Conservation (phyloP, 192 early-diverging fungal species). For the Rhizophlyctis rosea region DNA sequence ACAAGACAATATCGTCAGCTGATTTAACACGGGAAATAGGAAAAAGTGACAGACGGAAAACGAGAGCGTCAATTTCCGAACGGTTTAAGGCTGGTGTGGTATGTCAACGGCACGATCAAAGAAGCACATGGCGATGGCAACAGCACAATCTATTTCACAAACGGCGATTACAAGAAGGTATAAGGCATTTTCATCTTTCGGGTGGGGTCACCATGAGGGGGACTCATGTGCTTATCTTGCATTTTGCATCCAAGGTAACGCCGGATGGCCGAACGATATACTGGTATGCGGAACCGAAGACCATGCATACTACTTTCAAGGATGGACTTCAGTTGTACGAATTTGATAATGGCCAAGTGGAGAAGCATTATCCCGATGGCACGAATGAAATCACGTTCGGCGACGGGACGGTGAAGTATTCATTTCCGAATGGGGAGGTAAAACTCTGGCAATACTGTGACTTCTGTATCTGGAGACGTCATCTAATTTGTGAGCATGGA, state of each 20-base stretch:
- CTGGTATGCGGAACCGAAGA: slow-evolving; percentile 32
- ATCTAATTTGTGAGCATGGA: background rate
- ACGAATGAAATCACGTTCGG: slow-evolving; percentile 30
- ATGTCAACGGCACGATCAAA: slow-evolving; percentile 31
- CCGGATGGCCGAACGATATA: slow-evolving; percentile 25
- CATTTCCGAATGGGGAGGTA: slow-evolving; percentile 27
- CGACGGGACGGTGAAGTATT: slow-evolving; percentile 32
- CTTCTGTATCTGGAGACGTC: background rate
- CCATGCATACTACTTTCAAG: slow-evolving; percentile 32
- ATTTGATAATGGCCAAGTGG: slow-evolving; percentile 37
- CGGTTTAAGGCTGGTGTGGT: slow-evolving; percentile 14
- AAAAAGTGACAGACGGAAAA: slow-evolving; percentile 21
- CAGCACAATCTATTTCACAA: slow-evolving; percentile 23
- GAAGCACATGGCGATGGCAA: slow-evolving; percentile 6
- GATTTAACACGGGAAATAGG: background rate
- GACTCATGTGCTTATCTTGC: background rate
- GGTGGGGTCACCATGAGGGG: background rate
- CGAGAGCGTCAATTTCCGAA: slow-evolving; percentile 14
- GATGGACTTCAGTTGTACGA: slow-evolving; percentile 31
- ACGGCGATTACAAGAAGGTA: slow-evolving; percentile 37
- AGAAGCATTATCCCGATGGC: slow-evolving; percentile 30
- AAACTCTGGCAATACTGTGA: background rate
- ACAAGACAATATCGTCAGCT: slow-evolving; percentile 2
- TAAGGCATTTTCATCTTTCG: background rate
- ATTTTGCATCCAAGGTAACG: too few species aligned